These are phyloP conservation scores for Chondrus crispus DNA, from an alignment of 23 red algal species.

Conservation along the genomic window DNA sequence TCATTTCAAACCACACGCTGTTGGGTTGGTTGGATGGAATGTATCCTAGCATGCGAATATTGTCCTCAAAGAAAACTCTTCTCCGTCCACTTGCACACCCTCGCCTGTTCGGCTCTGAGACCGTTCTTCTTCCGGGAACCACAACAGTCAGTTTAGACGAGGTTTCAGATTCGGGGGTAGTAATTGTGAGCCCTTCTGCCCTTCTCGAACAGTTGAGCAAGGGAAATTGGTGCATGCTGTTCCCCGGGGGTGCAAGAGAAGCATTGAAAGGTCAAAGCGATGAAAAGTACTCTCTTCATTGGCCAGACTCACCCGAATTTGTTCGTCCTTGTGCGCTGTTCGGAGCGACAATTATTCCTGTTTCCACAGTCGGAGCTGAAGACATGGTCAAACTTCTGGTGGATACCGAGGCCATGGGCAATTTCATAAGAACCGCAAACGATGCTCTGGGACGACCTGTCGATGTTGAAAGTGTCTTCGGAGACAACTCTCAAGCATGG, in stretches of 20 bases:
- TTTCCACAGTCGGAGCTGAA: slow-evolving; percentile 73
- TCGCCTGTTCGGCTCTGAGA: background rate
- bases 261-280: slow-evolving; percentile 64
- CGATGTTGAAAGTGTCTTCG: background rate
- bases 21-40: slow-evolving; percentile 77
- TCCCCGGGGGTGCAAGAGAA: slow-evolving; percentile 91
- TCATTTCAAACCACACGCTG: slow-evolving; percentile 91
- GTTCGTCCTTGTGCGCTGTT: slow-evolving; percentile 69
- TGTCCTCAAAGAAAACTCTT: slow-evolving; percentile 34
- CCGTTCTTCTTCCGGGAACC: background rate
- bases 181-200: slow-evolving; percentile 42
- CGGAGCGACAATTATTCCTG: slow-evolving; percentile 79
- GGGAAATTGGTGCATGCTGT: slow-evolving; percentile 76
- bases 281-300: slow-evolving; percentile 63
- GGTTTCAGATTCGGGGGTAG: slow-evolving; percentile 64
- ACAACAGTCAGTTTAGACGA: background rate
- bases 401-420: slow-evolving; percentile 37
- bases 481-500: slow-evolving; percentile 3
- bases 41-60: slow-evolving; percentile 54
- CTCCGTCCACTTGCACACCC: slow-evolving; percentile 84
- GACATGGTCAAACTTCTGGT: slow-evolving; percentile 57
- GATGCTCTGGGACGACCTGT: background rate
- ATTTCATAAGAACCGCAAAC: background rate
- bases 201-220: slow-evolving; percentile 43
- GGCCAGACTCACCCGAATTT: slow-evolving; percentile 86